Conservation (phyloP, 768 basidiomycete genomes). For the Suillus fuscotomentosus region DNA sequence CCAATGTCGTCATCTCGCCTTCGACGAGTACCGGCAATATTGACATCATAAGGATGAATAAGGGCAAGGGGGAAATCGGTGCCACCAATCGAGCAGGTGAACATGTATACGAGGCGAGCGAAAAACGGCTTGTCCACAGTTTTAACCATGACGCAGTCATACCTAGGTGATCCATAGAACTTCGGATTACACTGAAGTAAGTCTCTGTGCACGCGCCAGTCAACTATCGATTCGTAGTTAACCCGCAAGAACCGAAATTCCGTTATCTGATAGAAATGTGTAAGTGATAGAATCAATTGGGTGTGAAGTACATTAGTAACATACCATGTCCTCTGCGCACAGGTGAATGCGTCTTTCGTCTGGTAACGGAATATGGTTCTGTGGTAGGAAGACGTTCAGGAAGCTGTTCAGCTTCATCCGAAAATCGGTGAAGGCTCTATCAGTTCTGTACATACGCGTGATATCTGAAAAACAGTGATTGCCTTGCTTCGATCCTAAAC, state of each 20-base stretch:
- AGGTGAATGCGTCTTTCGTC: neutral
- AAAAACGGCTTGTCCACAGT: constrained; percentile 15
- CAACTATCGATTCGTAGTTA: constrained; percentile 17
- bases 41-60: too few species aligned
- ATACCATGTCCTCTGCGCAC: neutral
- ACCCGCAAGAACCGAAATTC: constrained; percentile 10
- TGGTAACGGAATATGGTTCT: neutral
- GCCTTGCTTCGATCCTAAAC: too few species aligned
- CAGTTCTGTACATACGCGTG: neutral
- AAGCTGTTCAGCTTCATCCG: constrained; percentile 6
- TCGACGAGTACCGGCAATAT: too few species aligned
- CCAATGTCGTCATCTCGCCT: too few species aligned
- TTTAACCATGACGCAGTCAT: constrained; percentile 28
- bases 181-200: constrained; percentile 12
- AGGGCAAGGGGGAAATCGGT: too few species aligned
- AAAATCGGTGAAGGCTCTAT: constrained; percentile 3
- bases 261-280: neutral
- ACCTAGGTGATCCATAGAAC: constrained; percentile 12
- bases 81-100: constrained; percentile 12
- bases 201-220: constrained; percentile 13
- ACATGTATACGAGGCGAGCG: constrained; percentile 17
- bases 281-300: neutral
- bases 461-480: too few species aligned
- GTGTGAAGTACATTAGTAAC: neutral
- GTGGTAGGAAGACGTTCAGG: neutral